Evolutionary conservation across 1,284 basidiomycete species (phyloP), one percentile per base, ranked within the genome.

Genomic region (Porodaedalea pini): DNA sequence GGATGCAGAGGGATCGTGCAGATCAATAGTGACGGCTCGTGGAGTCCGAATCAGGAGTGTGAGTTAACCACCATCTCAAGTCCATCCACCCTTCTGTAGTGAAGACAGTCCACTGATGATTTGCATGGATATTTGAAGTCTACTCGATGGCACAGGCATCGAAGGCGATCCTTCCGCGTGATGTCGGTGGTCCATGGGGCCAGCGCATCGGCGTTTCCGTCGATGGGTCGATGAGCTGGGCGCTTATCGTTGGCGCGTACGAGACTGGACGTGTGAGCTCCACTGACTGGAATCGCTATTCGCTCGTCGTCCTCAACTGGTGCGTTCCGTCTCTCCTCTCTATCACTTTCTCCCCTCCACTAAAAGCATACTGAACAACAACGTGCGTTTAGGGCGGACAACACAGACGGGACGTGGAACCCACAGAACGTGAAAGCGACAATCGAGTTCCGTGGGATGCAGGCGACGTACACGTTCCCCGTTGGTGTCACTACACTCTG

Each of bases 81-180:
- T 37, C 36, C 36, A 37, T 10, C 64, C 6, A 27, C 34, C 43
- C 8, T 11, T 8, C 44, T 49, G 23, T 25, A 50, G 23, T n/a
- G 23, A 37, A 31, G 0, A 8, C 1, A n/a, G 2, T 31, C 13
- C 31, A n/a, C 21, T 39, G 17, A 52, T 31, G 34, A 21, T 41
- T 41, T 34, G 49, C 47, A 10, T 32, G 17, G 1, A 25, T 5
- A 10, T 5, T 3, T 41, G 17, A 60, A 86, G 88, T 85, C 70
- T 90, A 87, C 60, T 70, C 82, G 0, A 85, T 89, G 80, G 86
- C 85, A 1, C 87, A 90, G 57, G 82, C 82, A 0, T 85, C 84
- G 19, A 87, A 87, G 65, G 88, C 85, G 0, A 78, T 87, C 61
- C 72, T 86, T 17, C 88, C 88, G 0, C 79, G 81, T 53, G 88